Percentiles rank a stretch among this genome's conserved stretches.
Conservation (phyloP, 164 flowering plant species). For the Saururus chinensis region DNA sequence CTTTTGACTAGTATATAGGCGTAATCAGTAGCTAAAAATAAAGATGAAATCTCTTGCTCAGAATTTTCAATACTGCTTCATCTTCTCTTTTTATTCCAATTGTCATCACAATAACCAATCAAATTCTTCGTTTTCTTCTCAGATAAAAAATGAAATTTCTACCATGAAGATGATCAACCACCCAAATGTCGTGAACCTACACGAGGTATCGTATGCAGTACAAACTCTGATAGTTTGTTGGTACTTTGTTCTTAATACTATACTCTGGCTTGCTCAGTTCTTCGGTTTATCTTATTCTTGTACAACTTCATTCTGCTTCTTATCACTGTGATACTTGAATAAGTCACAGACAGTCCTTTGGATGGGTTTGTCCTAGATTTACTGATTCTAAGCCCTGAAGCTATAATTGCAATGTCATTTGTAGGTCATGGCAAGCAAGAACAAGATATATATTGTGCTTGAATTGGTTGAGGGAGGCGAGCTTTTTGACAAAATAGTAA, state of each 20-base stretch:
- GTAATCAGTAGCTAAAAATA: no score
- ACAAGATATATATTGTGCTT: conserved; percentile 14
- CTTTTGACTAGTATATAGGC: no score
- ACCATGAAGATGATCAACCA: conserved; percentile 68
- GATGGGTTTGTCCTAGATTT: no score
- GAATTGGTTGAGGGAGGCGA: conserved; percentile 14
- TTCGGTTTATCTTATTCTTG: no score
- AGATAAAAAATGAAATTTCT: conserved; percentile 70
- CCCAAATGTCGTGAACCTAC: conserved; percentile 53
- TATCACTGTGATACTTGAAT: no score
- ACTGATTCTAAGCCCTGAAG: neutral
- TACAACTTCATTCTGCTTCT: no score
- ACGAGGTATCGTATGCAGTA: conserved; percentile 30
- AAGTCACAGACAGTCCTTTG: no score
- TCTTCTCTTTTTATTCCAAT: no score
- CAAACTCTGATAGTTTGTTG: neutral
- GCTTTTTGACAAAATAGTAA: conserved; percentile 17
- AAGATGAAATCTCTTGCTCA: no score
- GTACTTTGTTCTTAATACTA: neutral
- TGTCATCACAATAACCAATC: no score
- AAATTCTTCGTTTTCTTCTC: conserved; percentile 7
- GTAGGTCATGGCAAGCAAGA: conserved; percentile 18
- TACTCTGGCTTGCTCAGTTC: neutral
- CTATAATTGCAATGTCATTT: neutral
- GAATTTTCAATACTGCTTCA: no score